Base-by-base conservation (phyloP, 2,329 filamentous ascomycete species). In the Alternaria sp. region DNA sequence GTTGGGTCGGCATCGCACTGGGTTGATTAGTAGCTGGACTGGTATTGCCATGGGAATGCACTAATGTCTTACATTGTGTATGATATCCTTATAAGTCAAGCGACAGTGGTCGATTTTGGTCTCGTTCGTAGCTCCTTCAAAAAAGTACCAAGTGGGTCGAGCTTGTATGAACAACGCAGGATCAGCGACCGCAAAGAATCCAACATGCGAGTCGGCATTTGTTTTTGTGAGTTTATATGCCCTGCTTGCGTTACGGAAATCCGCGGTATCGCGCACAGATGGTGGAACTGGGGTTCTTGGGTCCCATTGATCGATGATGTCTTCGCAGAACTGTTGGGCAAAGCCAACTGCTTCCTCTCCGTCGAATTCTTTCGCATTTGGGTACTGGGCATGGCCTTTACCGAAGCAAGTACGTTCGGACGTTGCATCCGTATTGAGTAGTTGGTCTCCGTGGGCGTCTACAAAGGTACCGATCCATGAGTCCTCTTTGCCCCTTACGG, bases 221-320 rank as follows among this genome's bases (percentile, higher is more conserved):
- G 23, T 26, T 28, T 9, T 1, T 0, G 0, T 5, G 3, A 49
- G 46, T n/a, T 1, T 2, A 6, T 49, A 49, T 2, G 2, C 25
- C 2, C 46, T 49, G 11, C 46, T 49, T 1, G 23, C 23, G n/a
- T 49, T 49, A 15, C n/a, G 15, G 2, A 49, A 49, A 2, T 49
- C 23, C 5, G 25, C 8, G 0, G 46, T 49, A 7, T 49, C 25
- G 1, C 46, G 23, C 14, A 18, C 46, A 7, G 46, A 5, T 7
- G 46, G 46, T 49, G 46, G 23, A 12, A 28, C 3, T 10, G 46
- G 23, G n/a, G 46, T 49, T 4, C 10, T 1, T 0, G 1, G 0
- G 10, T 18, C 46, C 23, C 23, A 26, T 0, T 1, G 0, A 0
- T 49, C 20, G 25, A 53, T n/a, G 18, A 23, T 53, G 12, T 37